Base-by-base conservation (phyloP, 176 grass and related monocot species). In the Hsuehochloa calcarea region DNA sequence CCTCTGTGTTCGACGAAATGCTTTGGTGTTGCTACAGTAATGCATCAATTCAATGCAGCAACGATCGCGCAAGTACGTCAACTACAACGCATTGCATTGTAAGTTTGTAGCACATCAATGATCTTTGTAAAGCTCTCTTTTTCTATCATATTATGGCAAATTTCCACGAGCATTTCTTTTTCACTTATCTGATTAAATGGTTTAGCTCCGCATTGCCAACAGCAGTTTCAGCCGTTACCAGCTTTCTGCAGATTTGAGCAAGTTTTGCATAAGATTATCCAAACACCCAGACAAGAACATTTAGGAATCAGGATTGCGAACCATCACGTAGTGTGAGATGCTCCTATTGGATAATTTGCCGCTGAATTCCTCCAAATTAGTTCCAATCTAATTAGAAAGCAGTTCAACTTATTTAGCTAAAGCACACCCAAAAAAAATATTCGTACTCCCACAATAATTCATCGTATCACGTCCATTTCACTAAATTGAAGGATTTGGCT, bases 1-100 rank as follows among this genome's bases (percentile, higher is more conserved):
- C 49, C 10, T 16, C 5, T 35, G 50, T 50, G 63, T 27, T 82
- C 41, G 86, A 70, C 34, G 79, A 88, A 77, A 88, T 77, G 79
- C 51, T 49, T 81, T 3, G 9, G 41, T 84, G 70, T 37, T 45
- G 59, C 26, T 81, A 26, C 16, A 55, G 29, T 15, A 26, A n/a
- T 64, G 67, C 50, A 41, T 12, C 60, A 7, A 46, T 15, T 4
- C 27, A 66, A 37, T 65, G 23, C 29, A 38, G 43, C 27, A 29
- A 49, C 74, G 22, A 54, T 26, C 34, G 34, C 46, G 14, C 27
- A 80, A 14, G 49, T 65, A 41, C 70, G 16, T 41, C 65, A 81
- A 25, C 22, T 22, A 45, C 2, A 4, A 15, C 4, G 11, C 38
- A 51, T 51, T 51, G 5, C 20, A 51, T 34, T 67, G 61, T 65